Conservation (phyloP, 306 rosid genomes). For the Prunus davidiana region DNA sequence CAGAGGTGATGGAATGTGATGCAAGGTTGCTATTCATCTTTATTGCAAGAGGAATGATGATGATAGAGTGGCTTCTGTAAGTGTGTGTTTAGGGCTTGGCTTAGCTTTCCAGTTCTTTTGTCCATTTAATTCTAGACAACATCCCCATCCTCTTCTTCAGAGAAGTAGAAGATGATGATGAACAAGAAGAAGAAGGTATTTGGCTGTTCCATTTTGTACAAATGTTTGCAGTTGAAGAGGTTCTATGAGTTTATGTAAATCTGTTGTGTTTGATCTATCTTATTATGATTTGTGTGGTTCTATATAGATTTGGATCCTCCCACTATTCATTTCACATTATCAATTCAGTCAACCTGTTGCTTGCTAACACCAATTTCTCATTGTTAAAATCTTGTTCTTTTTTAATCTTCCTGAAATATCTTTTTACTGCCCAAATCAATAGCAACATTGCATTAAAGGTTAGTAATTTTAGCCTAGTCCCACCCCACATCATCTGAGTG, state of each 20-base stretch:
- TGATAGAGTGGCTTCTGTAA: background rate
- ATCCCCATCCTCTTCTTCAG: background rate
- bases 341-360: background rate
- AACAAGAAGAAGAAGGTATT: slow-evolving; percentile 5
- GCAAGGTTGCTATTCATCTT: background rate
- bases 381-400: background rate
- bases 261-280: slow-evolving; percentile 17
- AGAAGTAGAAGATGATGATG: slow-evolving; percentile 17
- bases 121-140: slow-evolving; percentile 2
- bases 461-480: background rate
- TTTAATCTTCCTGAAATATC: background rate
- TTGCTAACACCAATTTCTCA: background rate
- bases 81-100: slow-evolving; percentile 27
- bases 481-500: background rate
- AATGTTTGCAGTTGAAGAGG: slow-evolving; percentile 42
- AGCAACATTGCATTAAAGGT: background rate
- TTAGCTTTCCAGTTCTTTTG: slow-evolving; percentile 17
- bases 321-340: background rate
- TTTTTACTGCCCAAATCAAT: background rate
- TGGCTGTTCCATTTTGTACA: slow-evolving; percentile 43
- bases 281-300: slow-evolving; percentile 11
- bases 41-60: slow-evolving; percentile 19
- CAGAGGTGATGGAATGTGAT: slow-evolving; percentile 27
- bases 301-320: background rate
- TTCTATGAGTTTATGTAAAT: slow-evolving; percentile 24